Percentiles rank a stretch among this genome's conserved stretches.
Evolutionary conservation across 2,329 filamentous ascomycete genomes (phyloP).

Genomic region (Aspergillus caelatus): DNA sequence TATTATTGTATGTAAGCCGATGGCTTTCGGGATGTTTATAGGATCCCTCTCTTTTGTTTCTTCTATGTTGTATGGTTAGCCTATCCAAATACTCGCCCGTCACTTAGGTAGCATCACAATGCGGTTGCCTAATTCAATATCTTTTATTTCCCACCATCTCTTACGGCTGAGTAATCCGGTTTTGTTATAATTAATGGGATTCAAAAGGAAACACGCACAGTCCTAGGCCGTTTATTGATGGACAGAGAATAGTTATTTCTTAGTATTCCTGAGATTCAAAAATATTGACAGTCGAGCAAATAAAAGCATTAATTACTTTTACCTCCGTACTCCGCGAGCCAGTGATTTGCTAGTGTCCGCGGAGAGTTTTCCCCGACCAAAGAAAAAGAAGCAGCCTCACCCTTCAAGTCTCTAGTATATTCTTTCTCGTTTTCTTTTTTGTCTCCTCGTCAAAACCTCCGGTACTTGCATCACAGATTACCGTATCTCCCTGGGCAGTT

Average conservation of each 20-base stretch:
- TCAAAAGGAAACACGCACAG: not conserved
- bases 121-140: slow-evolving; percentile 12
- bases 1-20: not conserved
- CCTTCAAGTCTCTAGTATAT: not conserved
- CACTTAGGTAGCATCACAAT: not conserved
- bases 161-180: slow-evolving; percentile 10
- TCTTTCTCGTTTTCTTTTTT: slow-evolving; percentile 8
- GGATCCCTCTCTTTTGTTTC: not conserved
- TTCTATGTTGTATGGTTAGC: not conserved
- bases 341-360: slow-evolving; percentile 6
- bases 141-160: not conserved
- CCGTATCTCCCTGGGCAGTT: not conserved
- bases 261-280: not conserved
- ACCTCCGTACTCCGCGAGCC: not conserved
- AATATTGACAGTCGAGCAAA: not conserved
- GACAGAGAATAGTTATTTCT: not conserved
- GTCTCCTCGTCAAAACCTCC: not conserved
- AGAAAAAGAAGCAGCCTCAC: slow-evolving; percentile 1
- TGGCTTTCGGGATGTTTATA: not conserved
- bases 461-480: not conserved
- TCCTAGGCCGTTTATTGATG: not conserved
- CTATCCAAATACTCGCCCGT: not conserved
- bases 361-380: slow-evolving; percentile 3
- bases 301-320: not conserved
- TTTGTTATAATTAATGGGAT: not conserved